Evolutionary conservation across 2,329 filamentous ascomycete genomes (phyloP).

Genomic region (Monosporascus sp.): DNA sequence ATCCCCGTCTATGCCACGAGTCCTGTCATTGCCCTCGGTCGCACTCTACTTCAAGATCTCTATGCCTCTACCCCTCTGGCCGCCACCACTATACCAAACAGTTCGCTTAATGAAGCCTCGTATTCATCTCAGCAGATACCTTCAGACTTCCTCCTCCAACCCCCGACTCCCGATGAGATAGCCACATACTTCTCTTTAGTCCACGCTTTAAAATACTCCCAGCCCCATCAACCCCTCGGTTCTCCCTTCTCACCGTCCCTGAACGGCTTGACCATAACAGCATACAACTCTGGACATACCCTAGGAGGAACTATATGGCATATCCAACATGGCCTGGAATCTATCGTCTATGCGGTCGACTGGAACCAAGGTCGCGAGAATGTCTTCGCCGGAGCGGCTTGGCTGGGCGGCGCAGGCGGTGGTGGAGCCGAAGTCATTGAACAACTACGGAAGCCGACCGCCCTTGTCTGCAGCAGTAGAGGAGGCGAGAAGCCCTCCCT

Average conservation of each 20-base stretch:
- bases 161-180: constrained; percentile 83
- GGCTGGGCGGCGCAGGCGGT: constrained; percentile 76
- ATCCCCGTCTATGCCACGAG: constrained; percentile 93
- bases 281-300: constrained; percentile 94
- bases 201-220: constrained; percentile 91
- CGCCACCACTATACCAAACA: constrained; percentile 71
- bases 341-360: constrained; percentile 93
- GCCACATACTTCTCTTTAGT: constrained; percentile 86
- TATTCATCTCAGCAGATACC: constrained; percentile 46
- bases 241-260: constrained; percentile 85
- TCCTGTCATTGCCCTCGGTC: constrained; percentile 87
- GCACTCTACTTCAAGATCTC: constrained; percentile 84
- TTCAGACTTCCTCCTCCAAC: constrained; percentile 55
- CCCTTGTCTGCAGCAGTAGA: constrained; percentile 84
- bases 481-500: constrained; percentile 68
- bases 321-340: constrained; percentile 93
- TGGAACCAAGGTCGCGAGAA: constrained; percentile 99
- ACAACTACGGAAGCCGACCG: constrained; percentile 86
- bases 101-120: constrained; percentile 62
- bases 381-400: constrained; percentile 87
- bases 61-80: constrained; percentile 88
- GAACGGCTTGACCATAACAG: constrained; percentile 88
- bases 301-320: constrained; percentile 98
- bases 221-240: constrained; percentile 83
- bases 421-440: constrained; percentile 89